Conservation (phyloP, 371 early-diverging fungal genomes). For the Massospora cicadina region DNA sequence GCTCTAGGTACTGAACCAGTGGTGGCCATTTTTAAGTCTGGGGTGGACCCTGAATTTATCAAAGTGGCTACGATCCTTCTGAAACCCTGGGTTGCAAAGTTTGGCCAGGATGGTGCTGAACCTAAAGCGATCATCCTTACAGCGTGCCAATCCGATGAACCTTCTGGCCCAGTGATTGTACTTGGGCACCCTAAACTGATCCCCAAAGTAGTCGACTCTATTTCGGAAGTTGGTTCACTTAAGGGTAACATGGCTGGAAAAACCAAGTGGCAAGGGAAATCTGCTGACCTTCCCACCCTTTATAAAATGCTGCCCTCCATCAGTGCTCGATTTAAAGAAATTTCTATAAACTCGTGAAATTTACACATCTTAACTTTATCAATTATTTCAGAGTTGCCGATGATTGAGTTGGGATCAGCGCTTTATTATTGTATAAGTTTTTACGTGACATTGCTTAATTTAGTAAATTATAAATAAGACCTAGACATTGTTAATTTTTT, state of each 20-base stretch:
- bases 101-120: not conserved
- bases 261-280: conserved; percentile 15
- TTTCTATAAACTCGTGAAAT: too few species aligned
- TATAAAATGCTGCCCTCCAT: not conserved
- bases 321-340: too few species aligned
- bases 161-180: conserved; percentile 2
- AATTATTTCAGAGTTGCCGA: too few species aligned
- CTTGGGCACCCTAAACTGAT: not conserved
- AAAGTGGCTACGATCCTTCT: not conserved
- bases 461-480: too few species aligned
- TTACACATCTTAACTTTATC: too few species aligned
- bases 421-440: too few species aligned
- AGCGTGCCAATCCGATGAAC: not conserved
- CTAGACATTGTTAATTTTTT: too few species aligned
- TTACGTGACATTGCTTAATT: too few species aligned
- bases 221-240: conserved; percentile 8
- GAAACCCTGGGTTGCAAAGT: not conserved
- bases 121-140: not conserved
- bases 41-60: not conserved
- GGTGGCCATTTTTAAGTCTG: not conserved
- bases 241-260: not conserved
- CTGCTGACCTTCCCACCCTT: not conserved
- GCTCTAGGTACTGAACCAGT: not conserved
- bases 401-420: too few species aligned
- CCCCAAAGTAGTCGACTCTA: not conserved